Base-by-base conservation (phyloP, 2,329 filamentous ascomycete species). In the Fusarium haematococcum region DNA sequence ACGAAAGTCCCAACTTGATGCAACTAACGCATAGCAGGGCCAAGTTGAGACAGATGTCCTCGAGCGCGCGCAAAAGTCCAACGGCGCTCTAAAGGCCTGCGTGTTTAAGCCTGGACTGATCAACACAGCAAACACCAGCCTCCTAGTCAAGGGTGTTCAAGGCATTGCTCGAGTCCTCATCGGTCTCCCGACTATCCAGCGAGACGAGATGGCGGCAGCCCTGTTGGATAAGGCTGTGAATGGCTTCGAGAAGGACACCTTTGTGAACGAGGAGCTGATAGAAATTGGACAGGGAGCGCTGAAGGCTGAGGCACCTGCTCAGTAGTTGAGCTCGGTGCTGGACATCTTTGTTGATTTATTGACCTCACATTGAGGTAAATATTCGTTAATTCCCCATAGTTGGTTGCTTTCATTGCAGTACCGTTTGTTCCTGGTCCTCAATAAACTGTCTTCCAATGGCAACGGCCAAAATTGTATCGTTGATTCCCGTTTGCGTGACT, bases 241-340 rank as follows among this genome's bases (percentile, higher is more conserved):
- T 33, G 87, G 88, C 0, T 84, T 88, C 39, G 84, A 85, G 57
- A 86, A 85, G 74, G 86, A 88, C 0, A 81, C 84, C 2, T 72
- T 88, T 23, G 45, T 77, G 59, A 86, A 86, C 54, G 79, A 81
- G 2, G 86, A 89, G 59, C 52, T 88, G 70, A 79, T 75, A 37
- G 81, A 80, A 57, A 84, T 86, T 63, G 85, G 72, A 10, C 69
- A 65, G 20, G 57, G 43, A 23, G 68, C 60, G 2, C 11, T 74
- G 59, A 61, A 45, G 50, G 23, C 11, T 14, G 18, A 10, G 5
- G 11, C 14, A 8, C n/a, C 16, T 32, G 32, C 48, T 13, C 25
- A n/a, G 27, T 52, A 52, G 25, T 32, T 32, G 25, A 13, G 20
- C 10, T n/a, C 7, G 5, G 9, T n/a, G 33, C 30, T 56, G 30